A percentile compares a stretch with the other conserved stretches of the same genome.
phyloP scores from a whole-genome alignment of 1,139 yeast species.

The Ashbya aceris region DNA sequence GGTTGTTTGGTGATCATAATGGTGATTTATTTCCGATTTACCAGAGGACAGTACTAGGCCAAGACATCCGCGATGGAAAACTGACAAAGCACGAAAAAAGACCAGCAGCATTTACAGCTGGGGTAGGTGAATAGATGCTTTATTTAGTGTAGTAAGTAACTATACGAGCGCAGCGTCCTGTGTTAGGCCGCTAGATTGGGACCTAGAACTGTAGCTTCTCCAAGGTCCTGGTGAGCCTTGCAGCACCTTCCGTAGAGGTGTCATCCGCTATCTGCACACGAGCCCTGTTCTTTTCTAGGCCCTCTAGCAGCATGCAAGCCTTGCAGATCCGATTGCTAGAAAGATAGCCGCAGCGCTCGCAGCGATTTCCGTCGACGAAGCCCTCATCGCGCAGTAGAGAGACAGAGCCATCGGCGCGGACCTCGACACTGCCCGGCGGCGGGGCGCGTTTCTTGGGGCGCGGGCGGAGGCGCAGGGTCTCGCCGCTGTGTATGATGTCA shows the following conservation, averaged over 20 bases:
- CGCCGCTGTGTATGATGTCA: constrained; percentile 93
- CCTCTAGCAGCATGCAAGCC: constrained; percentile 83
- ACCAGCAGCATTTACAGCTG: background rate
- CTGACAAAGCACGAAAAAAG: too few species aligned
- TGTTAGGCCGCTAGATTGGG: constrained; percentile 13
- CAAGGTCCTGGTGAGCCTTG: constrained; percentile 52
- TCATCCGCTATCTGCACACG: constrained; percentile 46
- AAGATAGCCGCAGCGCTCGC: constrained; percentile 86
- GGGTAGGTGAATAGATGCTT: background rate
- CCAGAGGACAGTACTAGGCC: too few species aligned
- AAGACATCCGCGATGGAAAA: too few species aligned
- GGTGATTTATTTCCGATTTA: too few species aligned
- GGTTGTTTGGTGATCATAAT: too few species aligned
- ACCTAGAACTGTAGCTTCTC: constrained; percentile 53
- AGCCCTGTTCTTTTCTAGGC: constrained; percentile 70
- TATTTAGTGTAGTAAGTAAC: background rate
- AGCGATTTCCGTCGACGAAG: constrained; percentile 56
- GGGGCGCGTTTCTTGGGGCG: constrained; percentile 32
- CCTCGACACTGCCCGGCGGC: constrained; percentile 37
- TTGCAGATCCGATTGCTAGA: constrained; percentile 85
- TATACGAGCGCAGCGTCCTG: background rate
- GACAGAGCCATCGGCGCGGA: constrained; percentile 54
- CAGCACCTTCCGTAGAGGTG: constrained; percentile 52
- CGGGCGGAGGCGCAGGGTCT: constrained; percentile 60
- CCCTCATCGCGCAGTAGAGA: constrained; percentile 27